Percentiles rank a stretch among this genome's conserved stretches.
Evolutionary conservation across 2,329 filamentous ascomycete species (phyloP).

Genomic region (Cercospora sp.): DNA sequence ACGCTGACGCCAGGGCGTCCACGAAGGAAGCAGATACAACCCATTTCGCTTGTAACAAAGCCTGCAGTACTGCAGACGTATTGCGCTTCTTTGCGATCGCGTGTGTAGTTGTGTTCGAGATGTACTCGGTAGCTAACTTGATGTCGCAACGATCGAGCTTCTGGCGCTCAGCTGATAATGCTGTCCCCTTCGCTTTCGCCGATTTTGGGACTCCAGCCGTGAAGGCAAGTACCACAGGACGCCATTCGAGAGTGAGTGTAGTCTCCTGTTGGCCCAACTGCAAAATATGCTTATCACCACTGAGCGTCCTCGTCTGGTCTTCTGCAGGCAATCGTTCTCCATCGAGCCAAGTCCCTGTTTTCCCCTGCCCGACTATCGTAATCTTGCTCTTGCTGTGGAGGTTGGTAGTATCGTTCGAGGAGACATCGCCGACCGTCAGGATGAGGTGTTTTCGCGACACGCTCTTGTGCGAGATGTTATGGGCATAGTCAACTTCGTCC

Average conservation of each 20-base stretch:
- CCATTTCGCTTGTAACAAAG: constrained; percentile 75
- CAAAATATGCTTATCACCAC: constrained; percentile 60
- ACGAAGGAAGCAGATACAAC: constrained; percentile 76
- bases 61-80: constrained; percentile 81
- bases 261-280: constrained; percentile 65
- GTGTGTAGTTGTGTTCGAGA: constrained; percentile 73
- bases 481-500: constrained; percentile 46
- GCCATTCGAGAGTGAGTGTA: constrained; percentile 59
- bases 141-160: constrained; percentile 83
- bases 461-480: constrained; percentile 74
- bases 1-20: constrained; percentile 66
- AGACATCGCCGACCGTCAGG: constrained; percentile 68
- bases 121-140: constrained; percentile 76
- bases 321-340: constrained; percentile 63
- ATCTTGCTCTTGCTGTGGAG: constrained; percentile 67
- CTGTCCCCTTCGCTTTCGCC: constrained; percentile 50
- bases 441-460: constrained; percentile 88
- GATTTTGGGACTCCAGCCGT: constrained; percentile 65
- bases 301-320: constrained; percentile 39
- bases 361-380: constrained; percentile 78
- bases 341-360: constrained; percentile 78
- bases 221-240: constrained; percentile 77
- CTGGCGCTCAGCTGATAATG: constrained; percentile 62
- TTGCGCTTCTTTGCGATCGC: constrained; percentile 88
- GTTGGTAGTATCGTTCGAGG: constrained; percentile 60